These are phyloP conservation scores for Penicillium argentinense DNA, from an alignment of 495 filamentous ascomycete species.

Conservation along the genomic window DNA sequence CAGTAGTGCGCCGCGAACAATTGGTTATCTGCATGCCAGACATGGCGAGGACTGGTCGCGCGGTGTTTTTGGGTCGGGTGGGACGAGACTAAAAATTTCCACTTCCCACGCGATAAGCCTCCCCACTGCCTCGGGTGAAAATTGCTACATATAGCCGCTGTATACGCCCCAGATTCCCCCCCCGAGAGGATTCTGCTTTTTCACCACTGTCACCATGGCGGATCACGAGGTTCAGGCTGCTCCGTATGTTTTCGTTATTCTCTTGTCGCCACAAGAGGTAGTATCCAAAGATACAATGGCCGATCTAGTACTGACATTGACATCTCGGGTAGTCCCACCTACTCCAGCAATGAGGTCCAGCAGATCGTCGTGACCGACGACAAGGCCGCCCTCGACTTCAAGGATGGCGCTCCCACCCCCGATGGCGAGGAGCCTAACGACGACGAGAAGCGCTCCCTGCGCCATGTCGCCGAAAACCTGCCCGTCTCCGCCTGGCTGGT, in stretches of 20 bases:
- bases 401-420: constrained; percentile 36
- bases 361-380: constrained; percentile 26
- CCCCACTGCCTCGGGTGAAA: constrained; percentile 21
- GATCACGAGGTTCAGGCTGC: constrained; percentile 36
- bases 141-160: constrained; percentile 22
- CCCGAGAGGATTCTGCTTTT: constrained; percentile 1
- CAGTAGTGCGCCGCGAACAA: constrained; percentile 5
- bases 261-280: no score
- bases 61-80: no score
- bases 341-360: constrained; percentile 16
- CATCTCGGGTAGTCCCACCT: not conserved
- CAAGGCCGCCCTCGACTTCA: constrained; percentile 29
- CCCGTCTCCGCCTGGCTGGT: constrained; percentile 60
- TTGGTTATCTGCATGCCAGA: no score
- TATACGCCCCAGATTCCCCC: constrained; percentile 13
- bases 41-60: no score
- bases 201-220: constrained; percentile 12
- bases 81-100: constrained; percentile 4
- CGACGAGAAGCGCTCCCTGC: constrained; percentile 49
- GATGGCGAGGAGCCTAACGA: constrained; percentile 57
- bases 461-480: constrained; percentile 55
- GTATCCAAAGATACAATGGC: no score
- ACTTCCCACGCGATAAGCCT: constrained; percentile 23
- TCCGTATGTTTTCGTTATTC: constrained; percentile 29
- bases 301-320: not conserved